phyloP scores from a whole-genome alignment of 2,329 filamentous ascomycete genomes.

The Phoma sp. region DNA sequence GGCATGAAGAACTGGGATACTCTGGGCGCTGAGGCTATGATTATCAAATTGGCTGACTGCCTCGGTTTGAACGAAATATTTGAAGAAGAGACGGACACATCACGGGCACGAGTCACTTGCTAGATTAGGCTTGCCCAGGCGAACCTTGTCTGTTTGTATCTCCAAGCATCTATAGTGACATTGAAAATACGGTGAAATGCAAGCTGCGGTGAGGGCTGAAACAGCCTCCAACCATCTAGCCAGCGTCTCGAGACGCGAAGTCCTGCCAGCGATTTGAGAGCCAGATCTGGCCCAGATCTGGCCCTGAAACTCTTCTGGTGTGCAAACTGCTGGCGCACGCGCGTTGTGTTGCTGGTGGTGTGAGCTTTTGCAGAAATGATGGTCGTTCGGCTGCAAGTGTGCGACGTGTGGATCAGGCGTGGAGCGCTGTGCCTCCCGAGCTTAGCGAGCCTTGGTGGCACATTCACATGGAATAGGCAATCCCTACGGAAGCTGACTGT shows the following conservation, averaged over 20 bases:
- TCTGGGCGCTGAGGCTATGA: no score
- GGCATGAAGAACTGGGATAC: no score
- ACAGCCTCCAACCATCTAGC: background rate
- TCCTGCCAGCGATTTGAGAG: background rate
- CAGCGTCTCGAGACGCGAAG: background rate
- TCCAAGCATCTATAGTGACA: no score
- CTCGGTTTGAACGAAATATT: no score
- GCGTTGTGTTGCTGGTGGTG: slow-evolving; percentile 1
- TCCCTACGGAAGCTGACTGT: slow-evolving; percentile 10
- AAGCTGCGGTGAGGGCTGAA: slow-evolving; percentile 7
- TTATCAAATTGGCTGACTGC: no score
- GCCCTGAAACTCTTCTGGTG: background rate
- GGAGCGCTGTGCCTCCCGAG: slow-evolving; percentile 9
- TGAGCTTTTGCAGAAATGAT: slow-evolving; percentile 5
- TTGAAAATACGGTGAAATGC: background rate
- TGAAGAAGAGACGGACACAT: no score
- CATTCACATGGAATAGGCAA: slow-evolving; percentile 1
- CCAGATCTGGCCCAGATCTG: background rate
- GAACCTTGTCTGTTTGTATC: no score
- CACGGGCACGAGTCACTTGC: no score
- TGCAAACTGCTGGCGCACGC: slow-evolving; percentile 9
- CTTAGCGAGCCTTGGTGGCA: slow-evolving; percentile 10
- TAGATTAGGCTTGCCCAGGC: no score
- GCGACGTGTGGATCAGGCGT: slow-evolving; percentile 1
- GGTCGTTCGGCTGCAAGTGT: slow-evolving; percentile 6